phyloP scores from a whole-genome alignment of 163 green algal species.

The Smithsoniella earleae region DNA sequence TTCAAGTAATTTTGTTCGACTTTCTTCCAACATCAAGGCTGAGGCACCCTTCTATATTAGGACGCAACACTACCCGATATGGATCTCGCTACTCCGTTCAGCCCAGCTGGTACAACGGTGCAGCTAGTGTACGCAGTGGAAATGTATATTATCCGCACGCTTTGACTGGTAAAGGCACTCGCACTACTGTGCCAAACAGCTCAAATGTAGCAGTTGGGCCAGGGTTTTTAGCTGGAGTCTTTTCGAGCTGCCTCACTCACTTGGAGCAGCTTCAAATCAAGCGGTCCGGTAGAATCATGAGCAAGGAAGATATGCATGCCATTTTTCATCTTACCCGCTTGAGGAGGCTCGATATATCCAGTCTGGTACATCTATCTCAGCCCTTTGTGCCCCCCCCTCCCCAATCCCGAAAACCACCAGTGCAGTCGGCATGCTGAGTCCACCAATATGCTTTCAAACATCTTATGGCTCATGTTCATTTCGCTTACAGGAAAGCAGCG shows the following conservation, averaged over 20 bases:
- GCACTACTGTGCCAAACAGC: not conserved
- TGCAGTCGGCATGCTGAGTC: too few species aligned
- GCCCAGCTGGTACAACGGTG: not conserved
- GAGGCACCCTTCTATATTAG: too few species aligned
- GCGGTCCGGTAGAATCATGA: not conserved
- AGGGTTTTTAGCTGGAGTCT: not conserved
- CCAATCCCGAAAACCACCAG: too few species aligned
- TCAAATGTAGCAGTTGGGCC: not conserved
- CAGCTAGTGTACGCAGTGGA: not conserved
- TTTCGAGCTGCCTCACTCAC: not conserved
- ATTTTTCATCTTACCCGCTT: not conserved
- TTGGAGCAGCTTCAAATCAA: not conserved
- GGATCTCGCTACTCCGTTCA: not conserved
- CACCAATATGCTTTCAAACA: too few species aligned
- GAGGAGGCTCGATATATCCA: constrained; percentile 18
- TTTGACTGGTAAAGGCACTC: too few species aligned
- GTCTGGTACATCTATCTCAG: too few species aligned
- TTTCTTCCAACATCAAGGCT: not conserved
- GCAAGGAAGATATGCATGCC: not conserved
- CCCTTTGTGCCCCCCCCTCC: too few species aligned
- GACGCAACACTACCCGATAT: too few species aligned
- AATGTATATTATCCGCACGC: too few species aligned
- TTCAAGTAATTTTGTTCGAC: not conserved
- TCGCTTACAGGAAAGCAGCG: not conserved
- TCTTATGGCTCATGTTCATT: too few species aligned